Percentiles rank a stretch among this genome's conserved stretches.
phyloP scores from a whole-genome alignment of 2,329 filamentous ascomycete species.

The Fragosphaeria purpurea region DNA sequence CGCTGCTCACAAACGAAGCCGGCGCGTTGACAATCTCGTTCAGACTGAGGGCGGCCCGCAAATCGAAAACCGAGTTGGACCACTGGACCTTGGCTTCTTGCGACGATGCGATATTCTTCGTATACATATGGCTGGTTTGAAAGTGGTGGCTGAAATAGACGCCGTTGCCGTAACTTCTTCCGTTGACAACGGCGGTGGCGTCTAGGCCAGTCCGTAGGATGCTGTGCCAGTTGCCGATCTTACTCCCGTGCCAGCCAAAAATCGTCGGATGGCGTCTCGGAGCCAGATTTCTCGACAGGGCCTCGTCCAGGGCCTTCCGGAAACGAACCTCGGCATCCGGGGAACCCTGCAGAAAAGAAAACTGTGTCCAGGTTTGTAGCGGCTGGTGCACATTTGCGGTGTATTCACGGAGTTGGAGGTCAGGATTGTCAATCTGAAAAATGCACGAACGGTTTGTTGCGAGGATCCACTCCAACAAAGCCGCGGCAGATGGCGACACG shows the following conservation, averaged over 20 bases:
- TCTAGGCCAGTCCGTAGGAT: slow-evolving; percentile 77
- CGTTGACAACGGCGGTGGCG: slow-evolving; percentile 52
- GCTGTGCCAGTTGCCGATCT: slow-evolving; percentile 72
- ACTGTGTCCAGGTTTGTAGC: slow-evolving; percentile 57
- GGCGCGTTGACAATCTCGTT: slow-evolving; percentile 80
- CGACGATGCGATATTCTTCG: background rate
- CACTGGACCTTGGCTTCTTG: slow-evolving; percentile 30
- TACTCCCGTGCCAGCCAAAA: slow-evolving; percentile 81
- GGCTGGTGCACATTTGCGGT: background rate
- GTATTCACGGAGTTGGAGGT: background rate
- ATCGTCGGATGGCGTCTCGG: slow-evolving; percentile 49
- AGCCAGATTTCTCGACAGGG: slow-evolving; percentile 16
- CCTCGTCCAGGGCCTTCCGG: slow-evolving; percentile 46
- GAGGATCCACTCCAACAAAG: slow-evolving; percentile 75
- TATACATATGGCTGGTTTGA: slow-evolving; percentile 45
- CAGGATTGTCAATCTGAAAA: slow-evolving; percentile 53
- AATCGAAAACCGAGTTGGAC: slow-evolving; percentile 55
- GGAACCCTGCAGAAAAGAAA: slow-evolving; percentile 77
- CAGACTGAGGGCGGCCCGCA: slow-evolving; percentile 55
- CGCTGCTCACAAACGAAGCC: slow-evolving; percentile 41
- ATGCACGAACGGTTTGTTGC: slow-evolving; percentile 85
- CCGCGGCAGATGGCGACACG: slow-evolving; percentile 55
- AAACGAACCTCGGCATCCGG: slow-evolving; percentile 80
- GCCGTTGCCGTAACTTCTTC: slow-evolving; percentile 65
- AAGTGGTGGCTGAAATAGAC: slow-evolving; percentile 66